Conservation (phyloP, 352 stramenopile species). For the Thalassiosira ordinaria region DNA sequence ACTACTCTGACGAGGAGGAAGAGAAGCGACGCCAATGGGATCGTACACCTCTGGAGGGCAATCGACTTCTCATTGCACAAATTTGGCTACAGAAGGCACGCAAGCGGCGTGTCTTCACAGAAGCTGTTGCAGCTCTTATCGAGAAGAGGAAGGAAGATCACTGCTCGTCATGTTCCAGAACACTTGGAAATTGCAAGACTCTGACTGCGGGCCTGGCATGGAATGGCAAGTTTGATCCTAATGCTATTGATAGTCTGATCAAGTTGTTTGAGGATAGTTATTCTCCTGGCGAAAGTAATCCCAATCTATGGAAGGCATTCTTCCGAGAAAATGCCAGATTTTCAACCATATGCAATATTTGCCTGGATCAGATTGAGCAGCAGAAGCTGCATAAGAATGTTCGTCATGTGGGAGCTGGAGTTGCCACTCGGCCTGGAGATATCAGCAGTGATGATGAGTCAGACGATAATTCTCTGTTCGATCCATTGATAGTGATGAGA, state of each 20-base stretch:
- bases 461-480: conserved; percentile 90
- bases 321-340: conserved; percentile 93
- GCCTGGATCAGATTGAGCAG: conserved; percentile 80
- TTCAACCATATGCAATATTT: conserved; percentile 94
- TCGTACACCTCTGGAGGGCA: conserved; percentile 86
- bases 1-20: conserved; percentile 87
- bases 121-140: conserved; percentile 89
- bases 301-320: conserved; percentile 95
- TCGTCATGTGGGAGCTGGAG: conserved; percentile 64
- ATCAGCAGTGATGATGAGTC: conserved; percentile 92
- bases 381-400: conserved; percentile 70
- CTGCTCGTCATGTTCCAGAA: conserved; percentile 87
- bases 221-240: conserved; percentile 82
- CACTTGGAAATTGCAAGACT: conserved; percentile 71
- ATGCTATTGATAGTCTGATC: conserved; percentile 85
- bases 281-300: conserved; percentile 88
- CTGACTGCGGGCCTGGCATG: conserved; percentile 89
- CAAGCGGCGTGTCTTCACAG: conserved; percentile 91
- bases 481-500: conserved; percentile 91
- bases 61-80: conserved; percentile 89
- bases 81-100: conserved; percentile 92
- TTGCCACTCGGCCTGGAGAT: conserved; percentile 88
- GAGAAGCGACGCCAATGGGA: conserved; percentile 89
- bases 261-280: conserved; percentile 87
- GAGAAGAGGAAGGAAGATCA: conserved; percentile 87